These are phyloP conservation scores for Mycena polygramma DNA, from an alignment of 768 basidiomycete species.

Conservation along the genomic window DNA sequence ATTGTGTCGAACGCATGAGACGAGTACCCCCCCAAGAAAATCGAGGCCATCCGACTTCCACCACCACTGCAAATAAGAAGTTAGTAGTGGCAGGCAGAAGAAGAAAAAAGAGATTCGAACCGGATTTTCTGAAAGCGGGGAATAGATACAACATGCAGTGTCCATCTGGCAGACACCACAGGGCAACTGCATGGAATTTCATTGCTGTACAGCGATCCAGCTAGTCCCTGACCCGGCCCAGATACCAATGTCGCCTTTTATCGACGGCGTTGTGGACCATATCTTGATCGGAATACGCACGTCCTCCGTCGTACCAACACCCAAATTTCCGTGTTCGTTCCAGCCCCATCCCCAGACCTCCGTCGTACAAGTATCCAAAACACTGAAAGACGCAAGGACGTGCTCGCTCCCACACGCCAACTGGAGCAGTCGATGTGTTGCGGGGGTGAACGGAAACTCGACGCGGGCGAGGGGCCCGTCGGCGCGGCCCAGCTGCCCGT, in stretches of 20 bases:
- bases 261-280: slow-evolving; percentile 56
- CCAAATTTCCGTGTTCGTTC: slow-evolving; percentile 98
- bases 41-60: too few species aligned
- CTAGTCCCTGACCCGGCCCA: slow-evolving; percentile 43
- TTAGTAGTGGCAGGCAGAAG: too few species aligned
- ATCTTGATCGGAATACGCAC: slow-evolving; percentile 61
- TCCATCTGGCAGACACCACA: too few species aligned
- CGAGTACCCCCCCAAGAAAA: too few species aligned
- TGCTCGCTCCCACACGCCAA: slow-evolving; percentile 91
- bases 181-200: too few species aligned
- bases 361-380: slow-evolving; percentile 20
- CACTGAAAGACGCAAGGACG: slow-evolving; percentile 62
- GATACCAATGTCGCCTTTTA: slow-evolving; percentile 21
- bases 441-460: slow-evolving; percentile 39
- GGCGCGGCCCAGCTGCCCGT: slow-evolving; percentile 75
- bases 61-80: too few species aligned
- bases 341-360: slow-evolving; percentile 94
- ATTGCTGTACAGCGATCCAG: slow-evolving; percentile 32
- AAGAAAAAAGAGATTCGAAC: not conserved
- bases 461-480: slow-evolving; percentile 28
- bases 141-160: too few species aligned
- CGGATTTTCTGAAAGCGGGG: too few species aligned
- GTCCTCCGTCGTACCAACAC: slow-evolving; percentile 72
- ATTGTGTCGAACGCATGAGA: too few species aligned
- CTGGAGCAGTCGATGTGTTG: slow-evolving; percentile 41